Evolutionary conservation across 805 yeast genomes (phyloP), one percentile per base, ranked within the genome.

Genomic region (Kodamaea hsintzibuensis): DNA sequence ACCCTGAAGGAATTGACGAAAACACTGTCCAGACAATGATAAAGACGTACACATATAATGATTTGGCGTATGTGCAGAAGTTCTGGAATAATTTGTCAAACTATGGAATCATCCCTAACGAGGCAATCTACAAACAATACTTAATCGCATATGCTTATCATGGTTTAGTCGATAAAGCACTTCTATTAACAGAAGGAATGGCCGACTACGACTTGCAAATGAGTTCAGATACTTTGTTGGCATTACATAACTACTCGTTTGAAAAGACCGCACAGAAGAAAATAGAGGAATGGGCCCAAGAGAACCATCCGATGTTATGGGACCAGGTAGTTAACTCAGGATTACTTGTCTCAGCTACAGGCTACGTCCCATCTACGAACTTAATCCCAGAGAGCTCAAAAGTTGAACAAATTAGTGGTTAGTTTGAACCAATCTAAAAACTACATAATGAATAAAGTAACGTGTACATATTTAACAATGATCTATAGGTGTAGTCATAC

Each of bases 121-220:
- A 77, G 37, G 75, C 75, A 8, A 76, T 85, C 35, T 80, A 78
- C 62, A 78, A 76, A 42, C 90, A 86, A 64, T 85, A 81, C 60
- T 66, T 89, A 35, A 80, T 86, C 53, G 89, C 91, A 0, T 85
- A 87, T 64, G 86, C 88, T 55, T 85, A 85, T 59, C 83, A 84
- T 62, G 91, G 87, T 7, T 71, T 78, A 46, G 79, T 77, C 39
- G 78, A 77, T 8, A 77, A 80, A 2, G 95, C 95, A 0, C 68
- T 84, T 6, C 70, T 72, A 14, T 66, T 83, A 25, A 75, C 82
- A 2, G 71, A 74, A 17, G 73, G 72, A 27, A 78, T 84, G 66
- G 76, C 71, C 30, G 80, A 79, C 37, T 73, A 77, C 56, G 83
- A 80, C 40, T 66, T 81, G 4, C 69, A 70, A 38, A 65, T 83